These are phyloP conservation scores for Cynara cardunculus DNA, from an alignment of 129 eudicot species.

Conservation along the genomic window DNA sequence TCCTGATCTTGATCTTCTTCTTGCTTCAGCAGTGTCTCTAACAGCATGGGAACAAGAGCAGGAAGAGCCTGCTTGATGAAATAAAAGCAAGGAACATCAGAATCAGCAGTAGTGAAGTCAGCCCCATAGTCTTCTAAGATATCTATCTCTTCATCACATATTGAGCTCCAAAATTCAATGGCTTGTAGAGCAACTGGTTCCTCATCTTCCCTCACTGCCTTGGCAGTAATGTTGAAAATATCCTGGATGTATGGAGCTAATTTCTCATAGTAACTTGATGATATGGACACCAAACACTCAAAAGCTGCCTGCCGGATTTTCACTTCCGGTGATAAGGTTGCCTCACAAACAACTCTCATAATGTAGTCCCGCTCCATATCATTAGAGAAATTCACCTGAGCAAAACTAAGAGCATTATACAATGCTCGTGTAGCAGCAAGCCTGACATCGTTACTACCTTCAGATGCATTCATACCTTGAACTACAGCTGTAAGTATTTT, in stretches of 20 bases:
- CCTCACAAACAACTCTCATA: constrained; percentile 97
- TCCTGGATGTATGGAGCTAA: constrained; percentile 85
- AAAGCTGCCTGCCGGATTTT: constrained; percentile 92
- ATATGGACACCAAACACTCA: constrained; percentile 85
- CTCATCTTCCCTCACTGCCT: constrained; percentile 89
- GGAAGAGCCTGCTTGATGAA: constrained; percentile 94
- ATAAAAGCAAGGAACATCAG: constrained; percentile 84
- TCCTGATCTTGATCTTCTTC: constrained; percentile 99
- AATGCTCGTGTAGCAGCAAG: constrained; percentile 86
- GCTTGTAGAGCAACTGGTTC: constrained; percentile 95
- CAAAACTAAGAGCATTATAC: constrained; percentile 82
- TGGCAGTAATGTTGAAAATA: constrained; percentile 78
- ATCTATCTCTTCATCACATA: constrained; percentile 96
- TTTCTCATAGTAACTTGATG: constrained; percentile 80
- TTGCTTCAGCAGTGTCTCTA: constrained; percentile 90
- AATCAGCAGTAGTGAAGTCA: constrained; percentile 75
- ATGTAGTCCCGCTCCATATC: constrained; percentile 95
- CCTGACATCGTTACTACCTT: constrained; percentile 66
- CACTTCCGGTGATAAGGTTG: constrained; percentile 72
- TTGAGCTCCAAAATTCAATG: constrained; percentile 91
- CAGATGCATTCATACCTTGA: constrained; percentile 85
- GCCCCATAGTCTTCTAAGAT: constrained; percentile 82
- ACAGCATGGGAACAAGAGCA: constrained; percentile 84
- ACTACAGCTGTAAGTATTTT: constrained; percentile 88
- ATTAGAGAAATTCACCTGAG: constrained; percentile 81